Base-by-base conservation (phyloP, 768 basidiomycete species). In the Gymnopilus junonius region DNA sequence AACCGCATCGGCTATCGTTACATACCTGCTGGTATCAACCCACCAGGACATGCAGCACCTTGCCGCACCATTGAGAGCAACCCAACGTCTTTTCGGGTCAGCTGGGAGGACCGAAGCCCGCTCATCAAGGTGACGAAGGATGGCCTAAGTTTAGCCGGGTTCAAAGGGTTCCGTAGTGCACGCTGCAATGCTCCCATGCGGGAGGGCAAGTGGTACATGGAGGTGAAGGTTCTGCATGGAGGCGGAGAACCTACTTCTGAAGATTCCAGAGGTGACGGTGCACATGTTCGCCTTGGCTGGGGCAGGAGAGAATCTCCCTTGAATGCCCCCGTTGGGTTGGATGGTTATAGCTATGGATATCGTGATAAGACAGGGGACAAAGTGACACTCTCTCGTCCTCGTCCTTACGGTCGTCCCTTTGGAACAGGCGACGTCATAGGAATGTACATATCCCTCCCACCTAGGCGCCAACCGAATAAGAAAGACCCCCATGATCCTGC, bases 341-440 rank as follows among this genome's bases (percentile, higher is more conserved):
- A 99, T 70, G 96, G 91, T 2, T 98, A 99, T 75, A 91, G 90
- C 64, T 99, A 99, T 71, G 94, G 90, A 6, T 83, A 89, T 69
- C 87, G 97, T 55, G 97, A 99, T 83, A 94, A 89, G 69, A 90
- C 89, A 0, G 97, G 97, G 12, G 94, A 99, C 65, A 95, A 93
- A 76, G 89, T 97, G 43, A 90, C 91, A 1, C 78, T 95, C 10
- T 93, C 95, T 1, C 85, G 93, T 46, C 90, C 90, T 12, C 85
- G 87, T 48, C 82, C 89, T 8, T 99, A 97, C 70, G 94, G 92
- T 4, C 75, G 78, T 34, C 67, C 86, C 0, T 97, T 92, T 71
- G 81, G 80, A 57, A 84, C 94, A 1, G 95, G 95, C 6, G 94
- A 98, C 75, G 90, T 95, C 20, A 79, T 99, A 50, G 97, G 97